Conservation (phyloP, 2,329 filamentous ascomycete species). For the Simplicillium sp. region DNA sequence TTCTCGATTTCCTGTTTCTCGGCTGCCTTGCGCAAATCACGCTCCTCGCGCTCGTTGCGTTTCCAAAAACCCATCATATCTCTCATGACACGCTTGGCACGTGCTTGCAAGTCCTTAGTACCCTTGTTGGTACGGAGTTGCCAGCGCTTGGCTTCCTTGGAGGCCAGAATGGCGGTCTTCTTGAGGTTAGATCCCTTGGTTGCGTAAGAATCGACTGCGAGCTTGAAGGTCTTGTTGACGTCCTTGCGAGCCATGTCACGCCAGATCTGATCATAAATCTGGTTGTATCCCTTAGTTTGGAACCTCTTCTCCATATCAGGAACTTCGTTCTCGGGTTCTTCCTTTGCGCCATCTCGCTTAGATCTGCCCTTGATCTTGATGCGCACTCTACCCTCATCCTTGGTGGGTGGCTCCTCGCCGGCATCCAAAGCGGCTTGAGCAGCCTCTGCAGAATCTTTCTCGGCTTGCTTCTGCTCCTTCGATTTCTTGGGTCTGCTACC, state of each 20-base stretch:
- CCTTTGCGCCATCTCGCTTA: constrained; percentile 30
- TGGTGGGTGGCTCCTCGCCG: constrained; percentile 57
- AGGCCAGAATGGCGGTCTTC: constrained; percentile 93
- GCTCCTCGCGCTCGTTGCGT: constrained; percentile 93
- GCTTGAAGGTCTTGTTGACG: constrained; percentile 81
- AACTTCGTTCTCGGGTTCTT: constrained; percentile 27
- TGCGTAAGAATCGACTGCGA: constrained; percentile 76
- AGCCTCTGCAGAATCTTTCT: constrained; percentile 74
- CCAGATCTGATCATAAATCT: constrained; percentile 97
- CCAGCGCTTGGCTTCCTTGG: constrained; percentile 96
- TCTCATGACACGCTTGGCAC: constrained; percentile 95
- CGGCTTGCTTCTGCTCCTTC: constrained; percentile 74
- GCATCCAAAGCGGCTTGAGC: constrained; percentile 78
- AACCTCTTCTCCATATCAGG: constrained; percentile 55
- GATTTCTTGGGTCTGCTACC: constrained; percentile 79
- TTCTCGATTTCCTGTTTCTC: constrained; percentile 95
- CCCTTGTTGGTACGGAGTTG: constrained; percentile 97
- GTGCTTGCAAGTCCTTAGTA: constrained; percentile 92
- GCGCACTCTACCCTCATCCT: constrained; percentile 51
- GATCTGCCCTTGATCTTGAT: constrained; percentile 51
- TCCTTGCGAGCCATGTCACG: constrained; percentile 90
- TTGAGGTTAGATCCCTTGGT: constrained; percentile 93
- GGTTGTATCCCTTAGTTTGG: constrained; percentile 87
- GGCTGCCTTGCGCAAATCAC: constrained; percentile 85
- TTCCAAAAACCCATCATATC: constrained; percentile 99